phyloP scores from a whole-genome alignment of 257 asterid genomes.

The Plantago elongata region DNA sequence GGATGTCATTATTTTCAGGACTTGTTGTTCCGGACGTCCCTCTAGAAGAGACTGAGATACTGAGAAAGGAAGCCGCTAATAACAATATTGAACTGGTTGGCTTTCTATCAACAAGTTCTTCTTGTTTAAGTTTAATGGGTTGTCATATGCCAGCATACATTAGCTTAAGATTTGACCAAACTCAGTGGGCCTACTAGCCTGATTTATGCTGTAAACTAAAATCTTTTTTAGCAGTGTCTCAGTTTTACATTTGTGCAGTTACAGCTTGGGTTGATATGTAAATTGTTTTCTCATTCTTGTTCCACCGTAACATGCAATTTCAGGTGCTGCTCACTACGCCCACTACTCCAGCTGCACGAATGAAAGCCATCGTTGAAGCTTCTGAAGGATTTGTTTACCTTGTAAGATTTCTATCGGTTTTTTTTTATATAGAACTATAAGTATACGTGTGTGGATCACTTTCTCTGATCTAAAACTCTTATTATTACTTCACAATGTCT shows the following conservation, averaged over 20 bases:
- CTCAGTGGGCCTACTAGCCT: not conserved
- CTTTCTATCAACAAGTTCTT: constrained; percentile 15
- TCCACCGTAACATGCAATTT: constrained; percentile 13
- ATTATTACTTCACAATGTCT: constrained; percentile 4
- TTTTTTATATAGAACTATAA: not conserved
- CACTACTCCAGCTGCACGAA: constrained; percentile 68
- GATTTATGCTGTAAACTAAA: constrained; percentile 4
- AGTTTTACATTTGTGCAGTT: constrained; percentile 1
- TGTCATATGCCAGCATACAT: not conserved
- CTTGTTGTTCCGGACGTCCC: constrained; percentile 93
- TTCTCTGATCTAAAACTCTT: not conserved
- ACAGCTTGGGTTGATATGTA: not conserved
- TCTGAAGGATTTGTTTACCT: constrained; percentile 90
- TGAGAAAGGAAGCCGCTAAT: constrained; percentile 69
- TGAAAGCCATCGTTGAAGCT: constrained; percentile 74
- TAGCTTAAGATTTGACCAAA: not conserved
- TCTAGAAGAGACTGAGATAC: constrained; percentile 71
- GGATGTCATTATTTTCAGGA: constrained; percentile 40
- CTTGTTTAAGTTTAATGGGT: not conserved
- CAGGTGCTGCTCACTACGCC: constrained; percentile 93
- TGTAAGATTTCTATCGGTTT: constrained; percentile 38
- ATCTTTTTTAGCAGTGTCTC: not conserved
- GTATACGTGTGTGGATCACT: not conserved
- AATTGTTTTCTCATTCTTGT: constrained; percentile 2
- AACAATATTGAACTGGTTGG: constrained; percentile 76